Percentiles rank a stretch among this genome's conserved stretches.
phyloP scores from a whole-genome alignment of 129 eudicot genomes.

The Glebionis coronaria region DNA sequence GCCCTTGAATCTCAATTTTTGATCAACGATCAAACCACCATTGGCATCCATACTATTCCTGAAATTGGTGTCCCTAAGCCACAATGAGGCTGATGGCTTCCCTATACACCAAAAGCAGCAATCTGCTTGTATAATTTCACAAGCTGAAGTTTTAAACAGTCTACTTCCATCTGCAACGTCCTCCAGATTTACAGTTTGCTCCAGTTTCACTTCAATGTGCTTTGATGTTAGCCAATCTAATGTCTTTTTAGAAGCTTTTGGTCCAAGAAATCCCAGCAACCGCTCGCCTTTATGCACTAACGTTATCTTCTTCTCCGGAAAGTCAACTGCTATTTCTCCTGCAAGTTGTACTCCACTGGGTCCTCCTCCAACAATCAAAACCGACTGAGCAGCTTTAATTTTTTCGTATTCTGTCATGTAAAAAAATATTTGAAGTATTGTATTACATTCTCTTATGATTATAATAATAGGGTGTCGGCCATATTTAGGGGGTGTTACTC shows the following conservation, averaged over 20 bases:
- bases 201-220: constrained; percentile 65
- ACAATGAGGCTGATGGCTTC: constrained; percentile 59
- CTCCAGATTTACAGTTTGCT: constrained; percentile 51
- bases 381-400: constrained; percentile 63
- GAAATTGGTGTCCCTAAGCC: constrained; percentile 57
- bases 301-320: constrained; percentile 56
- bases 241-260: constrained; percentile 71
- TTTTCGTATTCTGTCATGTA: constrained; percentile 57
- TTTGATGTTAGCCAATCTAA: constrained; percentile 67
- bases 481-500: too few relatives aligned
- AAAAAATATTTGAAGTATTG: too few relatives aligned
- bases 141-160: constrained; percentile 47
- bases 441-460: too few relatives aligned
- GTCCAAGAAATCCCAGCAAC: constrained; percentile 75
- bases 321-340: constrained; percentile 78
- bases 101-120: constrained; percentile 73
- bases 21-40: constrained; percentile 72
- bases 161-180: constrained; percentile 45
- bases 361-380: constrained; percentile 83
- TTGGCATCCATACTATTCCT: constrained; percentile 45
- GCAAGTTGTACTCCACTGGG: constrained; percentile 93
- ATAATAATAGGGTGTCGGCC: too few relatives aligned
- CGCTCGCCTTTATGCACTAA: constrained; percentile 71
- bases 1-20: constrained; percentile 57
- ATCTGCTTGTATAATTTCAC: constrained; percentile 70